phyloP scores from a whole-genome alignment of 2,329 filamentous ascomycete genomes.

The Cladophialophora carrionii region DNA sequence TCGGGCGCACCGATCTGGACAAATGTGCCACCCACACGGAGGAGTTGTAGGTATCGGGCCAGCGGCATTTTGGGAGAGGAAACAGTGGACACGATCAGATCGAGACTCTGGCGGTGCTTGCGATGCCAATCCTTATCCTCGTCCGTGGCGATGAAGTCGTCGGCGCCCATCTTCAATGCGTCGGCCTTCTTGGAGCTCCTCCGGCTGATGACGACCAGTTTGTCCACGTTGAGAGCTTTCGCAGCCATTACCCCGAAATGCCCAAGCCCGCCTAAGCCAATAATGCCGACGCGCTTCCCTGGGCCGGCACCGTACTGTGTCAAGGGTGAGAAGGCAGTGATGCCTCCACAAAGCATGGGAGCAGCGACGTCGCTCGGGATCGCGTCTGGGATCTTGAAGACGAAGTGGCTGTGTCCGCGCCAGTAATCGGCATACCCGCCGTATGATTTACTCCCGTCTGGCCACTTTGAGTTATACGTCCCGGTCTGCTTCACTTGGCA shows the following conservation, averaged over 20 bases:
- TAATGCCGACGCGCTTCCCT: constrained; percentile 71
- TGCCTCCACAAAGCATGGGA: constrained; percentile 76
- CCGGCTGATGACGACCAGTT: constrained; percentile 62
- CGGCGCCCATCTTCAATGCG: constrained; percentile 59
- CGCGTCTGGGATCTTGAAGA: constrained; percentile 54
- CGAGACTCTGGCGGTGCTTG: constrained; percentile 54
- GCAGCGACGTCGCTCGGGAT: constrained; percentile 59
- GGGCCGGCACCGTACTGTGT: constrained; percentile 69
- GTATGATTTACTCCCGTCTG: constrained; percentile 65
- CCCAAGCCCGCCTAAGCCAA: constrained; percentile 73
- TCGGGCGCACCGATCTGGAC: constrained; percentile 72
- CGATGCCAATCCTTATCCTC: constrained; percentile 60
- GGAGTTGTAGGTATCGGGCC: constrained; percentile 62
- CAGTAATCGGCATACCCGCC: constrained; percentile 66
- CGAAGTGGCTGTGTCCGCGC: constrained; percentile 53
- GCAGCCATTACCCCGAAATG: constrained; percentile 75
- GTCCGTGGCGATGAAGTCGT: constrained; percentile 60
- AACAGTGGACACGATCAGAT: constrained; percentile 63
- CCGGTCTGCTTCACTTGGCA: constrained; percentile 47
- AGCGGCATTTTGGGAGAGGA: constrained; percentile 65
- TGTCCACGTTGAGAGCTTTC: constrained; percentile 69
- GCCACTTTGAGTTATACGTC: constrained; percentile 64
- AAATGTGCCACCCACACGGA: constrained; percentile 64
- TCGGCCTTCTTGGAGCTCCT: constrained; percentile 56
- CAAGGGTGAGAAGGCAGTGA: constrained; percentile 74